Conservation (phyloP, 768 basidiomycete species). For the Peribolospora kevripleyi region DNA sequence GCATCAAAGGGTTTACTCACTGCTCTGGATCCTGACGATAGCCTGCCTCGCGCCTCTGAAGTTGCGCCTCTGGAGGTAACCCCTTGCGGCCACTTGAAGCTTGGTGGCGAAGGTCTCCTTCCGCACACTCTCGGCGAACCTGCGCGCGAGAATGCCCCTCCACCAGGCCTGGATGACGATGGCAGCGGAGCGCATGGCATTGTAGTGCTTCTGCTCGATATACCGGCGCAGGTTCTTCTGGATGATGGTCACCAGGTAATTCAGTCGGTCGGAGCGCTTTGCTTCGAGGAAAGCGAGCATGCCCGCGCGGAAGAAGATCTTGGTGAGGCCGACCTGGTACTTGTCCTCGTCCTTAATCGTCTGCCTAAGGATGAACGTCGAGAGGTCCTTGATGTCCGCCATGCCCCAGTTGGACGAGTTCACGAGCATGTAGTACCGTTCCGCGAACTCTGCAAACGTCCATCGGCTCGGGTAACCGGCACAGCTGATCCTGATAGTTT, state of each 20-base stretch:
- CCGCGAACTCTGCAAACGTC: slow-evolving; percentile 96
- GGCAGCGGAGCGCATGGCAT: slow-evolving; percentile 39
- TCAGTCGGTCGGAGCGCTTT: slow-evolving; percentile 62
- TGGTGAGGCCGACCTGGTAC: slow-evolving; percentile 87
- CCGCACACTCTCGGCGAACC: slow-evolving; percentile 43
- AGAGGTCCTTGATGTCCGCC: slow-evolving; percentile 54
- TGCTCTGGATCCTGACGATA: slow-evolving; percentile 53
- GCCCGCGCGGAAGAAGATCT: slow-evolving; percentile 97
- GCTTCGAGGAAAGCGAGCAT: slow-evolving; percentile 93
- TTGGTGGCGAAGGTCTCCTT: slow-evolving; percentile 48
- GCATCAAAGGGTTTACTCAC: slow-evolving; percentile 29
- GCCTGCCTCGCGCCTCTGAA: slow-evolving; percentile 40
- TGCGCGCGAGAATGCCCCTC: slow-evolving; percentile 58
- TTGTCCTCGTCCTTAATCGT: slow-evolving; percentile 86
- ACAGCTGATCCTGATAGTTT: slow-evolving; percentile 95
- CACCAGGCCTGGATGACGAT: slow-evolving; percentile 85
- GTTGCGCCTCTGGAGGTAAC: slow-evolving; percentile 44
- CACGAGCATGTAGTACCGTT: slow-evolving; percentile 97
- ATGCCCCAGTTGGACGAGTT: slow-evolving; percentile 63
- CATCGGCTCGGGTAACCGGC: slow-evolving; percentile 95
- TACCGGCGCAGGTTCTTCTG: slow-evolving; percentile 89
- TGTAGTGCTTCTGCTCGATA: slow-evolving; percentile 61
- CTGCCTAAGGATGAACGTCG: slow-evolving; percentile 54
- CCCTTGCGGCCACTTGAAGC: slow-evolving; percentile 47
- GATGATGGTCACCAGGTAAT: slow-evolving; percentile 73